Conservation (phyloP, 176 grass and related monocot genomes). For the Oryza coarctata region DNA sequence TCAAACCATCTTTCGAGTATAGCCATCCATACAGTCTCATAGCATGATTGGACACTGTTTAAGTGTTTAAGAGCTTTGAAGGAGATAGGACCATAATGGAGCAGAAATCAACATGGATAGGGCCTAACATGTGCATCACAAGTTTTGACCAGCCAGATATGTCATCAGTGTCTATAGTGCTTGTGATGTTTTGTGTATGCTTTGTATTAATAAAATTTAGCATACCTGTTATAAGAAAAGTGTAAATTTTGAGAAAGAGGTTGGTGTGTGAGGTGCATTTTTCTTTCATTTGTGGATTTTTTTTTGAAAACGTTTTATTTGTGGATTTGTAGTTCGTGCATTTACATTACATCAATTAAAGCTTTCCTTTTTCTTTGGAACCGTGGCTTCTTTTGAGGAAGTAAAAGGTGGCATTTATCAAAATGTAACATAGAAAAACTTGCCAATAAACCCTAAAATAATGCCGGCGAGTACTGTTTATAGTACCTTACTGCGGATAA, state of each 20-base stretch:
- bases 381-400: constrained; percentile 5
- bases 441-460: neutral
- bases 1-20: neutral
- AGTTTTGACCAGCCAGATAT: constrained; percentile 13
- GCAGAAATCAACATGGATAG: constrained; percentile 30
- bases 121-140: constrained; percentile 22
- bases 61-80: constrained; percentile 18
- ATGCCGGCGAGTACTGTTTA: neutral
- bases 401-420: neutral
- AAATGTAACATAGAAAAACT: neutral
- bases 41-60: constrained; percentile 10
- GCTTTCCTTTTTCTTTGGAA: neutral
- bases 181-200: neutral
- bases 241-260: neutral
- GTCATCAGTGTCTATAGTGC: neutral
- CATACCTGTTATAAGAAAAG: neutral
- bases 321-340: neutral
- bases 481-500: neutral
- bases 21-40: neutral
- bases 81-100: constrained; percentile 20
- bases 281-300: neutral
- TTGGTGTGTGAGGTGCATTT: neutral
- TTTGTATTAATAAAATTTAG: neutral
- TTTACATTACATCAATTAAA: neutral
- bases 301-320: neutral